Evolutionary conservation across 1,139 yeast genomes (phyloP), one percentile per base, ranked within the genome.

Genomic region (Yamadazyma epiphylla): DNA sequence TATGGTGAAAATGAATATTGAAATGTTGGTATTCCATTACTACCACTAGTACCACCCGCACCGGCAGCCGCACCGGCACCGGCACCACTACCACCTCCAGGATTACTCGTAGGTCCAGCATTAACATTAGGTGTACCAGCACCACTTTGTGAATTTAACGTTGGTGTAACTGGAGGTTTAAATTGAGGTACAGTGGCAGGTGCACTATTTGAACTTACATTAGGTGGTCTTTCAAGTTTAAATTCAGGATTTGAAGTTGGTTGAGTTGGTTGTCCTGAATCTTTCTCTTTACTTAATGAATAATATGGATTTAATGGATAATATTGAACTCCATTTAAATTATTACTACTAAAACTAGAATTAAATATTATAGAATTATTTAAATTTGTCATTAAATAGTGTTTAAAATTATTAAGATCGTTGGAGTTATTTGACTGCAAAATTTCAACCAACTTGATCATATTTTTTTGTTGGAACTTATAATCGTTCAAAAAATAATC

Each of bases 241-340:
- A 7, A 17, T 10, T 17, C 20, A 7, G 20, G 20, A 17, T 17
- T 17, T 10, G 10, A 10, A 7, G 20, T 17, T 7, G 20, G 9
- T n/a, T n/a, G n/a, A n/a, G n/a, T n/a, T n/a, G n/a, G n/a, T n/a
- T n/a, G n/a, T n/a, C n/a, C n/a, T n/a, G n/a, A n/a, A n/a, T n/a
- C n/a, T n/a, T n/a, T n/a, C 20, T 17, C 20, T 17, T 17, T 17
- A 10, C 33, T 17, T 22, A 34, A 27, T 22, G 30, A 28, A 39
- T 60, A 62, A 37, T 62, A 60, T 1, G 66, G 67, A 34, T 62
- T 60, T 24, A 62, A 41, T 1, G 69, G 66, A 31, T 62, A 62
- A 28, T 51, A 58, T 39, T 62, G 68, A 3, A 66, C 32, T 4
- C 27, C 21, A 13, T 27, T 26, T 15, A 13, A 30, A 26, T 15